Conservation (phyloP, 306 rosid species). For the Pyrus betulifolia region DNA sequence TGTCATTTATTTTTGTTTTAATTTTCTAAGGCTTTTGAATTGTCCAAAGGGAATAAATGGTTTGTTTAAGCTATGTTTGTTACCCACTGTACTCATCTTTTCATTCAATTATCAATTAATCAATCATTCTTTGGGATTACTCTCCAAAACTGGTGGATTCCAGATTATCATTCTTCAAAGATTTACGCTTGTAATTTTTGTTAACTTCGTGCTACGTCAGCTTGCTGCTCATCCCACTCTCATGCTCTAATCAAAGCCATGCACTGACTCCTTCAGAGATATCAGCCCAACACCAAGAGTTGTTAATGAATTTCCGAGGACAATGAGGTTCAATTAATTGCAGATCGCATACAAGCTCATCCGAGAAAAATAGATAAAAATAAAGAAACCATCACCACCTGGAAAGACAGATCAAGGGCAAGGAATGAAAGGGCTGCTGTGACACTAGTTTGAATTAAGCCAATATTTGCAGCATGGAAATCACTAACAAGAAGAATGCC, state of each 20-base stretch:
- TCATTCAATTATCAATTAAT: no score
- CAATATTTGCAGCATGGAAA: slow-evolving; percentile 32
- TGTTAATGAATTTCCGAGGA: not conserved
- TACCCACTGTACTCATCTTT: no score
- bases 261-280: not conserved
- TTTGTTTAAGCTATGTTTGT: no score
- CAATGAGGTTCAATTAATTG: not conserved
- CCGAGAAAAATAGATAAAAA: not conserved
- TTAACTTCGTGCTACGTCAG: no score
- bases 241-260: not conserved
- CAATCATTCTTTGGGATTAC: no score
- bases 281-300: not conserved
- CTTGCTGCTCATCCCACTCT: not conserved
- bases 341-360: not conserved
- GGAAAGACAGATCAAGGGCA: not conserved
- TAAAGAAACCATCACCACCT: not conserved
- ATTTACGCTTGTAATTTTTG: no score
- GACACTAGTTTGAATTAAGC: not conserved
- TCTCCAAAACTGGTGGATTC: no score
- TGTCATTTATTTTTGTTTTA: no score
- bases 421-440: not conserved
- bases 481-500: slow-evolving; percentile 39
- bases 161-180: no score
- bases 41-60: no score
- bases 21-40: no score